Base-by-base conservation (phyloP, 495 filamentous ascomycete genomes). In the Penicillium alfredii region DNA sequence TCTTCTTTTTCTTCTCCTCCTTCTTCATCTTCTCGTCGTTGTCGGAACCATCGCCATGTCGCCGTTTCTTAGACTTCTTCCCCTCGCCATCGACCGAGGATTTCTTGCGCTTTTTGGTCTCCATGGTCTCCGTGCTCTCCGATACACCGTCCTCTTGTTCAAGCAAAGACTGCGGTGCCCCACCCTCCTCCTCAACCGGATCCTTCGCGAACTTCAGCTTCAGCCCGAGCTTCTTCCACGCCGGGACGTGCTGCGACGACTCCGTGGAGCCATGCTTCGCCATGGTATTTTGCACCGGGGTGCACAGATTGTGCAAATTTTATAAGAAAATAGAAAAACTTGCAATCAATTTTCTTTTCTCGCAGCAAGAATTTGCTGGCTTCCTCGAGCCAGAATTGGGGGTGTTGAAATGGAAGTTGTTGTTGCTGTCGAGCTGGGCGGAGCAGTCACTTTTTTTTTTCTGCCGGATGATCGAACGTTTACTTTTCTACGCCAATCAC, bases 141-240 rank as follows among this genome's bases (percentile, higher is more conserved):
- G 40, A 9, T 35, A 16, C n/a, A n/a, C n/a, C 17, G 32, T 43
- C 19, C 46, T 44, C 6, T 28, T n/a, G n/a, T n/a, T n/a, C n/a
- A n/a, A n/a, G n/a, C n/a, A n/a, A n/a, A n/a, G n/a, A n/a, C n/a
- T n/a, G n/a, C n/a, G n/a, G n/a, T n/a, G n/a, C n/a, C n/a, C 42
- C 22, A 35, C 16, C 10, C 35, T 40, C 27, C 49, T 51, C 42
- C 49, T 52, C 42, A 47, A 46, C 30, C 44, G 55, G 44, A 33
- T 76, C 69, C 50, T 74, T 71, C 24, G 69, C 68, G 44, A 70
- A 73, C 52, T 86, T 88, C 59, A 83, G 71, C 71, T 85, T 82
- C 53, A 85, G 66, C 31, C 80, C 84, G 55, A 87, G 63, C 66
- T 81, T 74, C 61, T 86, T 86, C 82, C 81, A 86, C 35, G 83